These are phyloP conservation scores for Neoboletus subvelutipes DNA, from an alignment of 768 basidiomycete species.

Conservation along the genomic window DNA sequence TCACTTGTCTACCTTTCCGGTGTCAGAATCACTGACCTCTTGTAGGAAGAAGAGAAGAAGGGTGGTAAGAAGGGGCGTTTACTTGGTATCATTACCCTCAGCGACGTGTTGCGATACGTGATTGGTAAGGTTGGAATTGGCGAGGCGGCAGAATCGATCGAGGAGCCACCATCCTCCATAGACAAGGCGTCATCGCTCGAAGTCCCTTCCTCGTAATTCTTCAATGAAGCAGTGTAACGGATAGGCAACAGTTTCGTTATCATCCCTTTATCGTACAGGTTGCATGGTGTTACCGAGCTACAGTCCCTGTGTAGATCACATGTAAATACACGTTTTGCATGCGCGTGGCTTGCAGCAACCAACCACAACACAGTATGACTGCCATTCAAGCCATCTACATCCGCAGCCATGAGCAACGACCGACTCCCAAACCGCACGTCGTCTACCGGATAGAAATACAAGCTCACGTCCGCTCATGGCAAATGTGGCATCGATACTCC, in stretches of 20 bases:
- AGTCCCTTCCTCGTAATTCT: constrained; percentile 13
- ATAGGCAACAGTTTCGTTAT: neutral
- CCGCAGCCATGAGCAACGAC: constrained; percentile 65
- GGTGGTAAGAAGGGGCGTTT: constrained; percentile 84
- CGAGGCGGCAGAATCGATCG: constrained; percentile 40
- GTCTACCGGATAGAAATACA: constrained; percentile 84
- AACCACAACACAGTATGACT: constrained; percentile 44
- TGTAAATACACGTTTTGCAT: constrained; percentile 6
- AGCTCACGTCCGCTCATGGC: constrained; percentile 89
- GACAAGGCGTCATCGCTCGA: constrained; percentile 21
- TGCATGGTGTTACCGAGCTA: constrained; percentile 1
- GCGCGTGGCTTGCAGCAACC: neutral
- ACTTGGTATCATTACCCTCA: constrained; percentile 83
- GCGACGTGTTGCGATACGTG: constrained; percentile 83
- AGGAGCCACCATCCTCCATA: constrained; percentile 22
- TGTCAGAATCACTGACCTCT: neutral
- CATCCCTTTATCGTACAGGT: constrained; percentile 3
- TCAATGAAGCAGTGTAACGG: neutral
- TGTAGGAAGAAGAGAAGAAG: constrained; percentile 73
- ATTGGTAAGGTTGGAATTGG: constrained; percentile 63
- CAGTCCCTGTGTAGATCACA: constrained; percentile 17
- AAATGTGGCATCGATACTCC: constrained; percentile 91
- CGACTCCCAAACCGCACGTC: constrained; percentile 70
- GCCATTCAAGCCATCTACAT: constrained; percentile 78
- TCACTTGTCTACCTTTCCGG: neutral